These are phyloP conservation scores for Aspergillus ellipticus DNA, from an alignment of 495 filamentous ascomycete species.

Conservation along the genomic window DNA sequence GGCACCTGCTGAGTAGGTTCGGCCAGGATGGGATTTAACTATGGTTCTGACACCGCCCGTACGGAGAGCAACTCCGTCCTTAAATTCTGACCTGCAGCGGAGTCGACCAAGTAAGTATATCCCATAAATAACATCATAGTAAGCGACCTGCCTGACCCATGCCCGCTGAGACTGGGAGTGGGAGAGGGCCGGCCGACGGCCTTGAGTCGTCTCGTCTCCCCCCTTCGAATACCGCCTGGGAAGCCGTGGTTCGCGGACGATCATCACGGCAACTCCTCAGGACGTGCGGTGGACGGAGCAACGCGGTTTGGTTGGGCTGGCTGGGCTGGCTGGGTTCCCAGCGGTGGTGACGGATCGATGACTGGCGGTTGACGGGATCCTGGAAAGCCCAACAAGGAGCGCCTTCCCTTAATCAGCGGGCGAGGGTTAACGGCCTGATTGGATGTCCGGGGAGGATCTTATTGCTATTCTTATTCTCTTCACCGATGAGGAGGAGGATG, in stretches of 20 bases:
- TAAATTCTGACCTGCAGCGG: not conserved
- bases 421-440: slow-evolving; percentile 5
- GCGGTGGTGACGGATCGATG: not conserved
- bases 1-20: too few relatives aligned
- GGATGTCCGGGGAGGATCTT: not conserved
- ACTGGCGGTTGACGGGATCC: slow-evolving; percentile 4
- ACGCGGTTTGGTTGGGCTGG: not conserved
- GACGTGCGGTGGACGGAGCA: not conserved
- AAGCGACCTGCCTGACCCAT: not conserved
- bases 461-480: slow-evolving; percentile 13
- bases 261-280: slow-evolving; percentile 3
- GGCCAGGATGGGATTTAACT: not conserved
- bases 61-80: not conserved
- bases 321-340: not conserved
- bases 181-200: not conserved
- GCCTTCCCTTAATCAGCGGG: not conserved
- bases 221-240: not conserved
- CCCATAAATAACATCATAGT: not conserved
- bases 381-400: slow-evolving; percentile 4
- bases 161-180: not conserved
- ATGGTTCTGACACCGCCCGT: not conserved
- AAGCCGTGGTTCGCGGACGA: slow-evolving; percentile 5
- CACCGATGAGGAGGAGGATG: slow-evolving; percentile 6
- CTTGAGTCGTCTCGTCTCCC: too few relatives aligned
- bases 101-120: too few relatives aligned